Evolutionary conservation across 2,329 filamentous ascomycete species (phyloP).

Genomic region (Penicillium sp.): DNA sequence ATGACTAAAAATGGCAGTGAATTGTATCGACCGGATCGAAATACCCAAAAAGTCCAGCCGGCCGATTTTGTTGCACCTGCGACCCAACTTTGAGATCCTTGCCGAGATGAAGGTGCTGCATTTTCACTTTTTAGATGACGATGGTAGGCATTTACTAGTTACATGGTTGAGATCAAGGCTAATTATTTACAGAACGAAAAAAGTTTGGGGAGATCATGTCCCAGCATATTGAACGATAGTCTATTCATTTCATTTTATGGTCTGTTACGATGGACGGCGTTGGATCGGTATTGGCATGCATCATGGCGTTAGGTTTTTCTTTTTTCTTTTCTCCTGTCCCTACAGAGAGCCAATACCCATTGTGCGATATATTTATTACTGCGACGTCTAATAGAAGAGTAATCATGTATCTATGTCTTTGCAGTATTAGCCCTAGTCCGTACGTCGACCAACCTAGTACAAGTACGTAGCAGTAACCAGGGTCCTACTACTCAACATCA

Average conservation of each 20-base stretch:
- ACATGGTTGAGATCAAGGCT: background rate
- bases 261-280: constrained; percentile 4
- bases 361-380: background rate
- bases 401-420: too few species aligned
- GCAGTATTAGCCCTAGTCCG: too few species aligned
- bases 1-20: constrained; percentile 25
- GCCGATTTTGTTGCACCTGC: constrained; percentile 34
- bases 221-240: constrained; percentile 6
- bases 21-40: constrained; percentile 35
- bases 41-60: constrained; percentile 36
- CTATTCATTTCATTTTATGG: background rate
- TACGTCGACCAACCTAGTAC: background rate
- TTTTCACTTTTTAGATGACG: constrained; percentile 37
- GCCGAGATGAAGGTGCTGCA: constrained; percentile 35
- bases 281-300: constrained; percentile 3
- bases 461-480: background rate
- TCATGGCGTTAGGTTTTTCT: constrained; percentile 6
- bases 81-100: constrained; percentile 40
- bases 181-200: constrained; percentile 23
- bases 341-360: constrained; percentile 6
- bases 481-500: too few species aligned
- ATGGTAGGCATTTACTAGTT: constrained; percentile 26
- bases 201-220: constrained; percentile 24
- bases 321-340: background rate
- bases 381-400: background rate